Conservation (phyloP, 768 basidiomycete genomes). For the Cyathus striatus region DNA sequence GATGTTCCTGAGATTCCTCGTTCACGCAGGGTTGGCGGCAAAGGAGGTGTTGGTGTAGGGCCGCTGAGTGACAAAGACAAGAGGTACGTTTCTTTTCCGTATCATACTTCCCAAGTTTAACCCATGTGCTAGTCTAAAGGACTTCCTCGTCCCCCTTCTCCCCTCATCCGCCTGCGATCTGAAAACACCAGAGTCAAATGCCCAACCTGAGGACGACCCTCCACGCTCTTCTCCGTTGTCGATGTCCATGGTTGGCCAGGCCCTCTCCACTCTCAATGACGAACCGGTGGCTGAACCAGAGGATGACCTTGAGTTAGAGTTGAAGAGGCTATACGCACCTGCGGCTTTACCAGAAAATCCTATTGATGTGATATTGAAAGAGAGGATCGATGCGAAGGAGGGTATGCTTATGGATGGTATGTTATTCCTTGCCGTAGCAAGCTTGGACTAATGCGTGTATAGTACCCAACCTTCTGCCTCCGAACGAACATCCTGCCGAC, state of each 20-base stretch:
- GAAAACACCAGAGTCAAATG: too few relatives aligned
- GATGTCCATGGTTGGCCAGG: too few relatives aligned
- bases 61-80: background rate
- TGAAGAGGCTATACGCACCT: too few relatives aligned
- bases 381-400: too few relatives aligned
- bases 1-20: conserved; percentile 38
- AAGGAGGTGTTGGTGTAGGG: conserved; percentile 14
- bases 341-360: too few relatives aligned
- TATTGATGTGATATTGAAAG: too few relatives aligned
- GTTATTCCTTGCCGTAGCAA: conserved; percentile 1
- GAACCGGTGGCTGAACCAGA: too few relatives aligned
- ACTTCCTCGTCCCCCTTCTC: background rate
- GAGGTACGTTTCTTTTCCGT: background rate
- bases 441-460: background rate
- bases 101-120: background rate
- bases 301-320: too few relatives aligned
- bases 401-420: conserved; percentile 59
- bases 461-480: conserved; percentile 57
- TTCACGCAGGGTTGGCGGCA: conserved; percentile 39
- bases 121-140: background rate
- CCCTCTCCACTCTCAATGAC: too few relatives aligned
- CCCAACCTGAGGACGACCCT: too few relatives aligned
- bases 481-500: conserved; percentile 38
- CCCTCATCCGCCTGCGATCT: too few relatives aligned
- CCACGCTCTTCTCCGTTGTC: too few relatives aligned